Percentiles rank a stretch among this genome's conserved stretches.
Evolutionary conservation across 306 rosid species (phyloP).

Genomic region (Lotus japonicus): DNA sequence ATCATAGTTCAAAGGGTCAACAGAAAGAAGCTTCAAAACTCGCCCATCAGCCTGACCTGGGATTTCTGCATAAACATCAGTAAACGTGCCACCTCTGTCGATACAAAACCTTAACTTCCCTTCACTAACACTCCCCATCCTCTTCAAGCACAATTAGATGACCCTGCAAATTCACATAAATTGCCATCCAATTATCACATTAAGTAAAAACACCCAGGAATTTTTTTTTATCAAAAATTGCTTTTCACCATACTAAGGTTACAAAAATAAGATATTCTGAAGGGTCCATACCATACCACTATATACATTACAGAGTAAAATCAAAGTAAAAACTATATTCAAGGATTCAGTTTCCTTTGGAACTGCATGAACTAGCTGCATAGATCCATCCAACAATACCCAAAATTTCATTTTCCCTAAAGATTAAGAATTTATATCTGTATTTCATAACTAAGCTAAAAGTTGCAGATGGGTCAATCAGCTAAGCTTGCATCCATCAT

Average conservation of each 20-base stretch:
- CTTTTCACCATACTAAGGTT: too few relatives aligned
- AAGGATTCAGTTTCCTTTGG: neutral
- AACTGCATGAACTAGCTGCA: neutral
- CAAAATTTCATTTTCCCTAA: neutral
- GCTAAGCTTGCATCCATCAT: neutral
- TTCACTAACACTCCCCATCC: constrained; percentile 33
- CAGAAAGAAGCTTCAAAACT: constrained; percentile 80
- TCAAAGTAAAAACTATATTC: neutral
- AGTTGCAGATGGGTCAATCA: neutral
- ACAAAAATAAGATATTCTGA: too few relatives aligned
- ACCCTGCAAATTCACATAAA: constrained; percentile 12
- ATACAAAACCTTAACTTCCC: constrained; percentile 77
- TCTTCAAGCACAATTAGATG: neutral
- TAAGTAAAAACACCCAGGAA: neutral
- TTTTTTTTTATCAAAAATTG: too few relatives aligned
- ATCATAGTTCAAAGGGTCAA: constrained; percentile 83
- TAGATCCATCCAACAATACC: neutral
- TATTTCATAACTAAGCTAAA: neutral
- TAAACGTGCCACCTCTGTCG: constrained; percentile 94
- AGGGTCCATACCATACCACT: too few relatives aligned
- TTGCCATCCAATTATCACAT: neutral
- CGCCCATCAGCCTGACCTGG: constrained; percentile 66
- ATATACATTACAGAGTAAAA: neutral
- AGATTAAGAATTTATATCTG: neutral
- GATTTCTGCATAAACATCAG: constrained; percentile 86